Base-by-base conservation (phyloP, 768 basidiomycete species). In the Dioszegia aurantiaca region DNA sequence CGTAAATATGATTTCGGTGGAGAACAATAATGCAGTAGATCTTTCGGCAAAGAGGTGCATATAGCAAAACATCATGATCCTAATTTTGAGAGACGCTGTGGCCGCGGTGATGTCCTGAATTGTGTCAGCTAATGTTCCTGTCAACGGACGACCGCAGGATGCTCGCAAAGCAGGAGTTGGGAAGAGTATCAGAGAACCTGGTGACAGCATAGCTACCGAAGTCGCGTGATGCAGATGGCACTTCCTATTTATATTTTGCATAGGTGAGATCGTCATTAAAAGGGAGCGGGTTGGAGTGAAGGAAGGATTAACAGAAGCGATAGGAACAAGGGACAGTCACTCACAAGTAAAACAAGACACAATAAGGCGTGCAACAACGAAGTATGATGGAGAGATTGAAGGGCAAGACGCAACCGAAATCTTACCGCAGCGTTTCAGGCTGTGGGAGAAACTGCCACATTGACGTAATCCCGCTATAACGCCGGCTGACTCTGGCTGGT, bases 141-240 rank as follows among this genome's bases (percentile, higher is more conserved):
- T 37, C 36, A 37, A 9, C 17, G 9, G 9, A 17, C 17, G 36
- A 9, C 17, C 10, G 43, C 9, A 44, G 43, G 21, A 44, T 26
- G 43, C 10, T 28, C 39, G 19, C 17, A 17, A 36, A 41, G 14
- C 17, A 52, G 54, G 31, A 40, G 42, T 46, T 5, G 16, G 40
- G 23, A 42, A n/a, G 33, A 33, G 43, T 24, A 58, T 67, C 65
- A 67, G 65, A 67, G 65, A 61, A 61, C 65, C 65, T 62, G 55
- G 58, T 39, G 43, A 67, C 65, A 67, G 55, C 65, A 63, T 67
- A 58, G 62, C 59, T 26, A 53, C 51, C 51, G 43, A 37, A 52
- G 42, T 39, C 26, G 44, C 31, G 33, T 43, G 23, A 60, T 66
- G 49, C 62, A 67, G 65, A 63, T 64, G 65, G 65, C 65, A 63